phyloP scores from a whole-genome alignment of 768 basidiomycete species.

The Scleroderma bovista region DNA sequence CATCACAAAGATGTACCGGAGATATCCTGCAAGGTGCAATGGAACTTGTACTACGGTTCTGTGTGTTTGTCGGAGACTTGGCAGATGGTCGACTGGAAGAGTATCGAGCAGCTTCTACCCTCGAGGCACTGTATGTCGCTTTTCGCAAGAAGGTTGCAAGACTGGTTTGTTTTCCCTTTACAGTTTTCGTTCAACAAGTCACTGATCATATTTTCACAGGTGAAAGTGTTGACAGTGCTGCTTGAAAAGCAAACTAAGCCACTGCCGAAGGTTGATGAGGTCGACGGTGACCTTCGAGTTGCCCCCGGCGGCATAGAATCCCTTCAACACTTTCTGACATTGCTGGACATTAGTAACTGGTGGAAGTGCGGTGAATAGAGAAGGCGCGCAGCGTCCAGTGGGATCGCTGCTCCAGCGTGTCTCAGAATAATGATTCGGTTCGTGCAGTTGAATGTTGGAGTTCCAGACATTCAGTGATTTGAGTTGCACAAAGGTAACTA shows the following conservation, averaged over 20 bases:
- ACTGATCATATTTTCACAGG: slow-evolving; percentile 33
- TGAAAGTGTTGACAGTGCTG: slow-evolving; percentile 47
- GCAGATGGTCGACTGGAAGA: slow-evolving; percentile 51
- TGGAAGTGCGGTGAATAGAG: slow-evolving; percentile 32
- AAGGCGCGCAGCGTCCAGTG: too few species aligned
- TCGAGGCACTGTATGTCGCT: slow-evolving; percentile 48
- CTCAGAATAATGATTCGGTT: too few species aligned
- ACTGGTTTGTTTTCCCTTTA: slow-evolving; percentile 42
- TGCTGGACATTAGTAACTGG: slow-evolving; percentile 53
- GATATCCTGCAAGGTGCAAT: slow-evolving; percentile 60
- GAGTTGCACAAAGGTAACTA: too few species aligned
- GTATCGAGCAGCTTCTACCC: slow-evolving; percentile 52
- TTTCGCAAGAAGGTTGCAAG: slow-evolving; percentile 52
- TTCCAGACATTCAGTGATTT: too few species aligned
- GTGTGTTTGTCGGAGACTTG: slow-evolving; percentile 58
- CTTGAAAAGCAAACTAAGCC: slow-evolving; percentile 45
- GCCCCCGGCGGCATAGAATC: slow-evolving; percentile 49
- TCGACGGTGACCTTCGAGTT: slow-evolving; percentile 26
- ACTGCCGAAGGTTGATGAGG: slow-evolving; percentile 11
- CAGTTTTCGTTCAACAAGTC: not conserved
- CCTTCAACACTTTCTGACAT: slow-evolving; percentile 48
- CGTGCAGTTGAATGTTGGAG: too few species aligned
- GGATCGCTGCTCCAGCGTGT: too few species aligned
- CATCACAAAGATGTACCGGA: slow-evolving; percentile 58
- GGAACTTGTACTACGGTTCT: slow-evolving; percentile 62